Conservation (phyloP, 352 stramenopile species). For the Pythium myriotylum region DNA sequence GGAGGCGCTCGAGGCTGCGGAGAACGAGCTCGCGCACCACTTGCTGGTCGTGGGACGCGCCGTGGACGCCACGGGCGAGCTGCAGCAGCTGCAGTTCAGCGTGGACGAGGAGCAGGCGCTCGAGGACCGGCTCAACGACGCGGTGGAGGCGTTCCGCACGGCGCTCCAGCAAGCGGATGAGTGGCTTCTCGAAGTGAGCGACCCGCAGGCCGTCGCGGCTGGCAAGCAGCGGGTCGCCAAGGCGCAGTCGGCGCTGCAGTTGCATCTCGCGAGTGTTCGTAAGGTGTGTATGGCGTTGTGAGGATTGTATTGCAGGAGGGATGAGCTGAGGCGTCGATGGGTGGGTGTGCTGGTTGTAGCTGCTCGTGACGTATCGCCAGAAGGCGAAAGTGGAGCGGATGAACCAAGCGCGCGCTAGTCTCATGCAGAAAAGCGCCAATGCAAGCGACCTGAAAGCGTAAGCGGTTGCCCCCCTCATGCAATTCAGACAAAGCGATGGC, state of each 20-base stretch:
- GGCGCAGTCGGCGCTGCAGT: constrained; percentile 39
- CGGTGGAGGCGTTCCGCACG: constrained; percentile 37
- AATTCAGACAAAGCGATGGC: not conserved
- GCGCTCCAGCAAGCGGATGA: constrained; percentile 48
- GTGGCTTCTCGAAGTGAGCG: constrained; percentile 45
- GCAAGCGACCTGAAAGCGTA: constrained; percentile 26
- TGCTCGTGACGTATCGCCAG: constrained; percentile 63
- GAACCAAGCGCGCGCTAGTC: constrained; percentile 46
- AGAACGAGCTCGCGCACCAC: constrained; percentile 47
- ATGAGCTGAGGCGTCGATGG: too few species aligned
- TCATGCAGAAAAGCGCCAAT: constrained; percentile 39
- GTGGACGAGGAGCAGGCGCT: constrained; percentile 61
- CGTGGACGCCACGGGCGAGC: constrained; percentile 28
- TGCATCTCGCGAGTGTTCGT: constrained; percentile 39
- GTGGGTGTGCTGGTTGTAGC: constrained; percentile 16
- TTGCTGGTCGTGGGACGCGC: constrained; percentile 49
- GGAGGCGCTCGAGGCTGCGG: constrained; percentile 46
- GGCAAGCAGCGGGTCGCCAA: constrained; percentile 33
- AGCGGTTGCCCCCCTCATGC: too few species aligned
- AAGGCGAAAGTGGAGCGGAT: constrained; percentile 61
- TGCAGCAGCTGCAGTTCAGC: constrained; percentile 50
- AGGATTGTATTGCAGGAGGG: too few species aligned
- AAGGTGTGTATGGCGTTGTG: constrained; percentile 36
- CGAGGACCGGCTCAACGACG: constrained; percentile 59
- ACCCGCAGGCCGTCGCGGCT: constrained; percentile 25